Conservation (phyloP, 2,329 filamentous ascomycete genomes). For the Microdochium trichocladiopsis region DNA sequence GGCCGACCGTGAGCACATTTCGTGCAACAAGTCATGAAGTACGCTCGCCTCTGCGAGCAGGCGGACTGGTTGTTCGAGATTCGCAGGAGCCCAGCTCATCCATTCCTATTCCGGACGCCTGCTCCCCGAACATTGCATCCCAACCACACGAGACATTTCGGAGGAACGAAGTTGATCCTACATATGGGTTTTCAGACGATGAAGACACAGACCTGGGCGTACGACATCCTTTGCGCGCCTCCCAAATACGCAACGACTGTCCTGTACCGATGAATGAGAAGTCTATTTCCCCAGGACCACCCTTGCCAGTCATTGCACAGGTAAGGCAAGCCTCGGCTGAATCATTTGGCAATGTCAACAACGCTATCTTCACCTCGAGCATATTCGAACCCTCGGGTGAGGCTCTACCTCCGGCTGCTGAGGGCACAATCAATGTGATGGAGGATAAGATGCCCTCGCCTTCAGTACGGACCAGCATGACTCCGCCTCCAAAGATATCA, state of each 20-base stretch:
- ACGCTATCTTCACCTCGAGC: not conserved
- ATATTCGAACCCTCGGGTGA: not conserved
- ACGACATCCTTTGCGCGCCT: not conserved
- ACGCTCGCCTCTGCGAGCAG: not conserved
- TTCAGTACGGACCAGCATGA: too few relatives aligned
- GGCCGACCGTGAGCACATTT: not conserved
- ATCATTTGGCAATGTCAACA: not conserved
- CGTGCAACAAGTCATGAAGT: not conserved
- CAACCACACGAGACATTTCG: conserved; percentile 1
- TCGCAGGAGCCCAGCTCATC: conserved; percentile 1
- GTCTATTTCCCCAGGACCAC: not conserved
- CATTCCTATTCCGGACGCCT: not conserved
- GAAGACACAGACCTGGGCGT: not conserved
- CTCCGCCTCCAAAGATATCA: too few relatives aligned
- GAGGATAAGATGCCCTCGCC: too few relatives aligned
- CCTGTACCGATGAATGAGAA: not conserved
- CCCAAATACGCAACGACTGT: not conserved
- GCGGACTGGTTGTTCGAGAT: not conserved
- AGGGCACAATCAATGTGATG: too few relatives aligned
- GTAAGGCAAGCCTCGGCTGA: not conserved
- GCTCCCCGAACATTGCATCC: not conserved
- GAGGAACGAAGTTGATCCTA: conserved; percentile 1
- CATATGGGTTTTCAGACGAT: conserved; percentile 2
- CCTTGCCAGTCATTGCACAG: not conserved
- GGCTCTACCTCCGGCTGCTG: too few relatives aligned